These are phyloP conservation scores for Oemleria cerasiformis DNA, from an alignment of 306 rosid species.

Conservation along the genomic window DNA sequence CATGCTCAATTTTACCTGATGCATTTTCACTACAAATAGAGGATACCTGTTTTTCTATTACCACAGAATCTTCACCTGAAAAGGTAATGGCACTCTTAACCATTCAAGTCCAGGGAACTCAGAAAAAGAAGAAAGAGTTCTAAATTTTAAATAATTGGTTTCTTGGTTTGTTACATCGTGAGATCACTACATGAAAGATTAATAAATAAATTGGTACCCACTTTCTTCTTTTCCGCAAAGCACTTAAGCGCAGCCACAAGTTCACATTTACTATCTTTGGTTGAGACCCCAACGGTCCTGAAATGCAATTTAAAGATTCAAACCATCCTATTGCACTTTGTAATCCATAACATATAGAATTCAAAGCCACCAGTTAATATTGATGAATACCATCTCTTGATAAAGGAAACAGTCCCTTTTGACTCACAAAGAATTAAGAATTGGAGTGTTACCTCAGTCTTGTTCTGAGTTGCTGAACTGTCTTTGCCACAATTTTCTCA, in stretches of 20 bases:
- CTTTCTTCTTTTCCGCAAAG: constrained; percentile 41
- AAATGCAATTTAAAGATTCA: constrained; percentile 23
- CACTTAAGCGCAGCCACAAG: constrained; percentile 72
- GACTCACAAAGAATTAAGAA: too few relatives aligned
- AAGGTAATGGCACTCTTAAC: constrained; percentile 24
- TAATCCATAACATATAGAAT: constrained; percentile 6
- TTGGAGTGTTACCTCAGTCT: too few relatives aligned
- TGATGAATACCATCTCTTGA: constrained; percentile 1
- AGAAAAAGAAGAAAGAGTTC: constrained; percentile 1
- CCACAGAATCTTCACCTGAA: constrained; percentile 52
- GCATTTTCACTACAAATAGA: constrained; percentile 37
- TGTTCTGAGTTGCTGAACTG: too few relatives aligned
- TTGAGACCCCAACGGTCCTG: constrained; percentile 68
- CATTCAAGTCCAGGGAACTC: constrained; percentile 11
- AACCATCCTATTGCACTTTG: constrained; percentile 12
- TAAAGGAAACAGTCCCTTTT: background rate
- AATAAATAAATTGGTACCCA: constrained; percentile 38
- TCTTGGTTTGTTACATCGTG: constrained; percentile 6
- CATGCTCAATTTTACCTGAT: constrained; percentile 25
- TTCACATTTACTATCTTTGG: constrained; percentile 74
- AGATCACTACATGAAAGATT: background rate
- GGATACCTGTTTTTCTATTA: constrained; percentile 31
- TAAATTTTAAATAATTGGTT: background rate
- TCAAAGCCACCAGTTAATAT: background rate
- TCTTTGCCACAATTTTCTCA: too few relatives aligned